These are phyloP conservation scores for Annona cherimola DNA, from an alignment of 164 flowering plant species.

Conservation along the genomic window DNA sequence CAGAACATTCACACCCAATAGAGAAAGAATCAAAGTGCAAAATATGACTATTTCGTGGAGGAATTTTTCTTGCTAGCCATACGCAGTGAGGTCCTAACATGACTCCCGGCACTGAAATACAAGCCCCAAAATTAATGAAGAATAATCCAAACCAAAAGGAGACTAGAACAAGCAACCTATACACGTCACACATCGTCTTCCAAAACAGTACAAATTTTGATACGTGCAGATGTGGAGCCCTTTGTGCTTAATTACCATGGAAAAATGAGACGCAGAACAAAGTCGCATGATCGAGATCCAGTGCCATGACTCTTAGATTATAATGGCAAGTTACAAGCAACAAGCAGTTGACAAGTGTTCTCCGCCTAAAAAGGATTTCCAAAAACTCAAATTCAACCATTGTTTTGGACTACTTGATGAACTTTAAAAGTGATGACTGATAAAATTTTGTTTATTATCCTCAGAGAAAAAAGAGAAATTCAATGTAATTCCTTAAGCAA, in stretches of 20 bases:
- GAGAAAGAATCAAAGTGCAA: not conserved
- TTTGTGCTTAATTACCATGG: too few species aligned
- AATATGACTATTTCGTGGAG: not conserved
- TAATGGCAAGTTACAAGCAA: too few species aligned
- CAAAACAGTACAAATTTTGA: too few species aligned
- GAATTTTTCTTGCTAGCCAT: not conserved
- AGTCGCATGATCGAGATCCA: too few species aligned
- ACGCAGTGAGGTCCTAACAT: not conserved
- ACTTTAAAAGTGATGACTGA: not conserved
- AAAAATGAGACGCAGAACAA: too few species aligned
- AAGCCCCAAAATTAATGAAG: not conserved
- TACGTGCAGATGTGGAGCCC: too few species aligned
- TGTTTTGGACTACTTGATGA: not conserved
- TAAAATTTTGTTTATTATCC: not conserved
- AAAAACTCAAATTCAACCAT: not conserved
- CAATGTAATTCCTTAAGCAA: not conserved
- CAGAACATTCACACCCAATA: not conserved
- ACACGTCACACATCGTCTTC: too few species aligned
- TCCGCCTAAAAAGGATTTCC: too few species aligned
- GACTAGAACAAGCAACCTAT: too few species aligned
- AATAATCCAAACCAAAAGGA: not conserved
- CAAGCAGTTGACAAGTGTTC: too few species aligned
- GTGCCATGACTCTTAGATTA: too few species aligned
- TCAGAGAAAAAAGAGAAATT: not conserved
- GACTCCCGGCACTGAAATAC: not conserved